Evolutionary conservation across 352 stramenopile genomes (phyloP).

Genomic region (Globisporangium carolinianum): DNA sequence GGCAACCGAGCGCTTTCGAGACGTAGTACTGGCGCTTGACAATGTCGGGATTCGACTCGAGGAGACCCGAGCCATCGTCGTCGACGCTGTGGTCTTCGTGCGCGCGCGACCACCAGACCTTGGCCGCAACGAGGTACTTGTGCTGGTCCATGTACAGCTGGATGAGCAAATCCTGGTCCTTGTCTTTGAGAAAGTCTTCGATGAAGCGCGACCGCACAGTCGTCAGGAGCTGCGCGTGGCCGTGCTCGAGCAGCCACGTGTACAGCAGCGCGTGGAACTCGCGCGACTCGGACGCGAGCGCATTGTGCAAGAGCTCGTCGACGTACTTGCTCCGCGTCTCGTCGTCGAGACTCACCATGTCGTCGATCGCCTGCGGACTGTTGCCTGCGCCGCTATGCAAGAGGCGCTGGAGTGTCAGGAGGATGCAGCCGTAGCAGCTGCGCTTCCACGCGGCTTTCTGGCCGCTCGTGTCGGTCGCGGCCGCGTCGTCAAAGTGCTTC

Average conservation of each 20-base stretch:
- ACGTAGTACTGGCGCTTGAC: slow-evolving; percentile 81
- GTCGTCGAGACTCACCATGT: slow-evolving; percentile 71
- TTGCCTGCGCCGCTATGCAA: slow-evolving; percentile 20
- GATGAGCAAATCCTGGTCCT: slow-evolving; percentile 80
- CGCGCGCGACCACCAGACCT: slow-evolving; percentile 76
- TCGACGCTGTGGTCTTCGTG: slow-evolving; percentile 48
- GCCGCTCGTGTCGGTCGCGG: slow-evolving; percentile 52
- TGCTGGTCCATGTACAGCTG: slow-evolving; percentile 85
- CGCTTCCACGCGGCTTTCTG: slow-evolving; percentile 66
- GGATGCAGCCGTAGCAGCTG: slow-evolving; percentile 69
- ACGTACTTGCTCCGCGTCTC: slow-evolving; percentile 55
- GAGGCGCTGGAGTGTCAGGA: slow-evolving; percentile 57
- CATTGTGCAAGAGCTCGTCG: slow-evolving; percentile 71
- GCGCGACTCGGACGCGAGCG: slow-evolving; percentile 61
- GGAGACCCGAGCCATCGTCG: slow-evolving; percentile 11
- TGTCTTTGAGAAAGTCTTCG: slow-evolving; percentile 77
- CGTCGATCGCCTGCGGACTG: slow-evolving; percentile 63
- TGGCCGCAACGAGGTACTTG: slow-evolving; percentile 76
- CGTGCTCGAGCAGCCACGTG: slow-evolving; percentile 78
- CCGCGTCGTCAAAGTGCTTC: slow-evolving; percentile 71
- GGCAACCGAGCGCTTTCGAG: slow-evolving; percentile 63
- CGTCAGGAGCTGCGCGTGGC: slow-evolving; percentile 43
- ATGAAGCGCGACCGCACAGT: slow-evolving; percentile 70
- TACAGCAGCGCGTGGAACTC: slow-evolving; percentile 78
- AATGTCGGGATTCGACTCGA: slow-evolving; percentile 64